Percentiles rank a stretch among this genome's conserved stretches.
Evolutionary conservation across 208 protist genomes (phyloP).

Genomic region (Trypanosoma lewisi): DNA sequence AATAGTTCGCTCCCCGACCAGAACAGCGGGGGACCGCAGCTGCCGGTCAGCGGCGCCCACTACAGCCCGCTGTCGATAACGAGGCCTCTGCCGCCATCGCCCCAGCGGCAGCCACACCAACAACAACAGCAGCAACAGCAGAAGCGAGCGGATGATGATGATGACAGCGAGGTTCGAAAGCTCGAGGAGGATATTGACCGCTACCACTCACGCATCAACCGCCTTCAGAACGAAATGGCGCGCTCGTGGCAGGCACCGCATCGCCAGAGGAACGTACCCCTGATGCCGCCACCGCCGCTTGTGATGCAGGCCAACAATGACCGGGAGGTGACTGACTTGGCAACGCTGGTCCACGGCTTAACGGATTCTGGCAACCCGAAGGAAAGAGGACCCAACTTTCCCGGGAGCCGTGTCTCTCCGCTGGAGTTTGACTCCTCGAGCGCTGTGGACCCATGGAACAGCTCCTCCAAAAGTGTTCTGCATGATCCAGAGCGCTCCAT

Average conservation of each 20-base stretch:
- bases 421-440: not conserved
- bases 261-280: not conserved
- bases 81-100: not conserved
- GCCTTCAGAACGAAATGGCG: constrained; percentile 22
- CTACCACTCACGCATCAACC: constrained; percentile 42
- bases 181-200: constrained; percentile 38
- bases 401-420: not conserved
- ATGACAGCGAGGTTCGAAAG: constrained; percentile 29
- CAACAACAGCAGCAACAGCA: not conserved
- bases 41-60: not conserved
- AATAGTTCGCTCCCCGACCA: too few species aligned
- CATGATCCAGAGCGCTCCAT: not conserved
- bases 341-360: constrained; percentile 52
- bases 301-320: constrained; percentile 52
- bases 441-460: not conserved
- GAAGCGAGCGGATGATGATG: not conserved
- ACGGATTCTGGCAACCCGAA: constrained; percentile 2
- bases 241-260: constrained; percentile 18
- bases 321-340: constrained; percentile 56
- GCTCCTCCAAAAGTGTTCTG: not conserved
- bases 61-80: constrained; percentile 8
- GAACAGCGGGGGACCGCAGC: too few species aligned
- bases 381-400: not conserved
- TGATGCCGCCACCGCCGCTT: constrained; percentile 44
- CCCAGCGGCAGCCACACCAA: not conserved